Evolutionary conservation across 2,329 filamentous ascomycete genomes (phyloP).

Genomic region (Didymosphaeria variabile): DNA sequence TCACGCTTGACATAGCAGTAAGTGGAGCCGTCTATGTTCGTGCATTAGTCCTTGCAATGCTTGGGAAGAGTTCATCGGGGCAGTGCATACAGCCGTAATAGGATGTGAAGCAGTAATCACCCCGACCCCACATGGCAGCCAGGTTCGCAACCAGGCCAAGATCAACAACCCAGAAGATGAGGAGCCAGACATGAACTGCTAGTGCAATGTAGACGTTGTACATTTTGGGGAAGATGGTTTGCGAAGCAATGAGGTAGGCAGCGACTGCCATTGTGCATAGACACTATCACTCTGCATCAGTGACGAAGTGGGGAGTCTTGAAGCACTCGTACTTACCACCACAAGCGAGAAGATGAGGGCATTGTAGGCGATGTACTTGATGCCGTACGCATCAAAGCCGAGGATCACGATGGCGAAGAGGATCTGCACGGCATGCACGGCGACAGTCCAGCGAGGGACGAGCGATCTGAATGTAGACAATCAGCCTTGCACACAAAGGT

Average conservation of each 20-base stretch:
- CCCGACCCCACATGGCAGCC: constrained; percentile 29
- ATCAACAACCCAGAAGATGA: constrained; percentile 62
- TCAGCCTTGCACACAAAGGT: background rate
- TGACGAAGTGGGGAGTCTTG: constrained; percentile 2
- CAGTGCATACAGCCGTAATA: constrained; percentile 20
- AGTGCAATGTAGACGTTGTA: constrained; percentile 66
- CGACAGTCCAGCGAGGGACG: constrained; percentile 28
- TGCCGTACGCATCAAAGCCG: constrained; percentile 59
- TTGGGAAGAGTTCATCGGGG: background rate
- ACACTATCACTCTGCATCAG: constrained; percentile 40
- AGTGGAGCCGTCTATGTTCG: background rate
- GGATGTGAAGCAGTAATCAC: constrained; percentile 20
- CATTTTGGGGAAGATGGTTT: constrained; percentile 49
- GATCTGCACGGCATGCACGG: constrained; percentile 35
- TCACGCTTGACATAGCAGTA: constrained; percentile 10
- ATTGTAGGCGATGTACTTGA: constrained; percentile 54
- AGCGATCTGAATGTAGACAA: background rate
- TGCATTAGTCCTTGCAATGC: background rate
- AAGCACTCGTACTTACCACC: constrained; percentile 20
- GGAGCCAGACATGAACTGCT: constrained; percentile 60
- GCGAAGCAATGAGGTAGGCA: constrained; percentile 60
- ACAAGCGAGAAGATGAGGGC: constrained; percentile 36
- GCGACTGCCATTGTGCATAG: constrained; percentile 56
- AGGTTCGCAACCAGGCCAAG: constrained; percentile 38
- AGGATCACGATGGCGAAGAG: constrained; percentile 58